These are phyloP conservation scores for Galerina sulciceps DNA, from an alignment of 768 basidiomycete genomes.

Conservation along the genomic window DNA sequence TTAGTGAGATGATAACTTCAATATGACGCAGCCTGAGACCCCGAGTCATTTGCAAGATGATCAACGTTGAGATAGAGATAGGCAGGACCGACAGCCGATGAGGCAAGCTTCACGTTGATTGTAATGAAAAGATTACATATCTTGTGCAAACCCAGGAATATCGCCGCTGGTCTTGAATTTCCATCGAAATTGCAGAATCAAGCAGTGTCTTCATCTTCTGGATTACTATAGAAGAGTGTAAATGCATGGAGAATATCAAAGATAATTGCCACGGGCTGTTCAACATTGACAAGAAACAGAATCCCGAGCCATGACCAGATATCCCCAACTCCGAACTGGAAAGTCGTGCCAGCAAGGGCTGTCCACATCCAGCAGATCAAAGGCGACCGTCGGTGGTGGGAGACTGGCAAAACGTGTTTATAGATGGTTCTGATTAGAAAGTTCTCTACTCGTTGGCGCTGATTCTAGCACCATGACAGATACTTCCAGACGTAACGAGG, in stretches of 20 bases:
- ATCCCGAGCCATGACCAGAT: not conserved
- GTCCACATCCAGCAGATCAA: not conserved
- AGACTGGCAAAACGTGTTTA: conserved; percentile 2
- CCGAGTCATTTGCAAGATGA: conserved; percentile 6
- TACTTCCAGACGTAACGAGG: conserved; percentile 3
- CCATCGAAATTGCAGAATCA: not conserved
- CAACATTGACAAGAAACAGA: not conserved
- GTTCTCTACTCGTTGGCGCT: conserved; percentile 3
- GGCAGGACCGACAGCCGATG: conserved; percentile 5
- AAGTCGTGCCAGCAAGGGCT: too few relatives aligned
- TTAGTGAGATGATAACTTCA: conserved; percentile 6
- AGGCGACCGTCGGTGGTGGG: conserved; percentile 1
- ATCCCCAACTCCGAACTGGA: not conserved
- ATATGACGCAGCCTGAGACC: not conserved
- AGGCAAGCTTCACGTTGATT: not conserved
- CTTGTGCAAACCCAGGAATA: not conserved
- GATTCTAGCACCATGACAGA: conserved; percentile 1
- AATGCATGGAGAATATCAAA: conserved; percentile 5
- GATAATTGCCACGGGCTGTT: not conserved
- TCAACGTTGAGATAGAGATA: not conserved
- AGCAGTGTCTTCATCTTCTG: not conserved
- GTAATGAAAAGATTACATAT: not conserved
- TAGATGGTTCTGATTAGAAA: conserved; percentile 9
- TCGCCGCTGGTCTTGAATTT: not conserved
- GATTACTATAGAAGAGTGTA: not conserved